Conservation (phyloP, 139 green algal genomes). For the Auxenochlorella pyrenoidosa region DNA sequence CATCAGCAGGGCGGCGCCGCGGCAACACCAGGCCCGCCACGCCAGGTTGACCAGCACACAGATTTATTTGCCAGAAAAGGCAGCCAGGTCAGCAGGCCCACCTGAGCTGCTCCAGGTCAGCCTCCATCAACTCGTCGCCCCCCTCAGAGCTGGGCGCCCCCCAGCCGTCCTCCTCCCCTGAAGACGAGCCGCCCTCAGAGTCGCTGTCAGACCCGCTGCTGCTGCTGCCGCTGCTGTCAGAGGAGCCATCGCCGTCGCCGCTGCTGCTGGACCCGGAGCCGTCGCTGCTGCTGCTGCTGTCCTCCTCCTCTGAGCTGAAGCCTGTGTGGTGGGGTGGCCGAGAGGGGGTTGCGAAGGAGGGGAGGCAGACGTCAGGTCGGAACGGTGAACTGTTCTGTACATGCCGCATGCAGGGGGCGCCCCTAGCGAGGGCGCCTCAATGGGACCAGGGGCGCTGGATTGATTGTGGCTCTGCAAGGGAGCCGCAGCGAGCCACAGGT, state of each 20-base stretch:
- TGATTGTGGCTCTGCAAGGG: no score
- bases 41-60: no score
- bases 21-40: no score
- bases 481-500: no score
- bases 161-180: not conserved
- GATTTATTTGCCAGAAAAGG: not conserved
- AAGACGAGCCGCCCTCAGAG: not conserved
- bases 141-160: not conserved
- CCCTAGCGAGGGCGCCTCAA: no score
- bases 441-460: not conserved
- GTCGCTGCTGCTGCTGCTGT: not conserved
- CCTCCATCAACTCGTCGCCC: not conserved
- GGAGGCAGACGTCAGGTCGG: no score
- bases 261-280: not conserved
- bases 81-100: not conserved
- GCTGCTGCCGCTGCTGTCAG: not conserved
- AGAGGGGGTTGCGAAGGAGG: no score
- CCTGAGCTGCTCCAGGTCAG: conserved; percentile 36
- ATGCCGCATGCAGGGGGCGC: no score
- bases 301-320: not conserved
- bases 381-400: no score
- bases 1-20: no score
- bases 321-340: not conserved
- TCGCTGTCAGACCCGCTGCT: not conserved
- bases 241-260: not conserved